Evolutionary conservation across 2,329 filamentous ascomycete species (phyloP).

Genomic region (Bretziella fagacearum): DNA sequence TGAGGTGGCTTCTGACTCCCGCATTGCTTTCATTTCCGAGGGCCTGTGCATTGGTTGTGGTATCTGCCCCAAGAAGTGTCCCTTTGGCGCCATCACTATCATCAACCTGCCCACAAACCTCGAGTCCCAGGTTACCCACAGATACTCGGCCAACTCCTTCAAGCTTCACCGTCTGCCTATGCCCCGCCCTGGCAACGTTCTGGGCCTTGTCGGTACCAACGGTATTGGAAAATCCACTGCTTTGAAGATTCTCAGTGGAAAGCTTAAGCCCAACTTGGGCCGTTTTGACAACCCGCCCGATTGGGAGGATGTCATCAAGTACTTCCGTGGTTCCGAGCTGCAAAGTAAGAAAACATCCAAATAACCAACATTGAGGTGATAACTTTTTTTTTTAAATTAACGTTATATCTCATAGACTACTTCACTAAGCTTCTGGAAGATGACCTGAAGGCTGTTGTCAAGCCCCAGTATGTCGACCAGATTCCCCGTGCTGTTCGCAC

Average conservation of each 20-base stretch:
- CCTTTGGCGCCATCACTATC: constrained; percentile 96
- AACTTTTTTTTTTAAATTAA: no score
- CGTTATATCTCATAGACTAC: constrained; percentile 70
- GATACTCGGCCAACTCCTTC: constrained; percentile 99
- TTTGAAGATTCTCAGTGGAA: constrained; percentile 94
- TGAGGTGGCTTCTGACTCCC: constrained; percentile 74
- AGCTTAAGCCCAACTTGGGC: constrained; percentile 94
- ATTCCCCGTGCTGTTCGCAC: constrained; percentile 84
- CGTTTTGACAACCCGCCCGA: constrained; percentile 91
- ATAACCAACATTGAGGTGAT: no score
- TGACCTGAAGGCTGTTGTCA: constrained; percentile 91
- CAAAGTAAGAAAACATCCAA: constrained; percentile 53
- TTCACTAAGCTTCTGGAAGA: constrained; percentile 97
- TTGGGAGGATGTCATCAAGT: constrained; percentile 97
- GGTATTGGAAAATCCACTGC: constrained; percentile 99
- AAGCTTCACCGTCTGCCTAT: constrained; percentile 95
- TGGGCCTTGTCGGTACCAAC: constrained; percentile 96
- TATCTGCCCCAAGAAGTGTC: constrained; percentile 99
- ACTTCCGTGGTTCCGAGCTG: constrained; percentile 93
- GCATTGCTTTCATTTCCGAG: constrained; percentile 97
- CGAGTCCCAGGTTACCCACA: constrained; percentile 93
- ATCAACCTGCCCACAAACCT: constrained; percentile 99
- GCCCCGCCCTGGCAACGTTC: constrained; percentile 84
- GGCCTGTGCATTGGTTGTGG: constrained; percentile 92
- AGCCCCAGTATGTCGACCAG: constrained; percentile 98